Evolutionary conservation across 2,329 filamentous ascomycete species (phyloP).

Genomic region (Penicillium concentricum): DNA sequence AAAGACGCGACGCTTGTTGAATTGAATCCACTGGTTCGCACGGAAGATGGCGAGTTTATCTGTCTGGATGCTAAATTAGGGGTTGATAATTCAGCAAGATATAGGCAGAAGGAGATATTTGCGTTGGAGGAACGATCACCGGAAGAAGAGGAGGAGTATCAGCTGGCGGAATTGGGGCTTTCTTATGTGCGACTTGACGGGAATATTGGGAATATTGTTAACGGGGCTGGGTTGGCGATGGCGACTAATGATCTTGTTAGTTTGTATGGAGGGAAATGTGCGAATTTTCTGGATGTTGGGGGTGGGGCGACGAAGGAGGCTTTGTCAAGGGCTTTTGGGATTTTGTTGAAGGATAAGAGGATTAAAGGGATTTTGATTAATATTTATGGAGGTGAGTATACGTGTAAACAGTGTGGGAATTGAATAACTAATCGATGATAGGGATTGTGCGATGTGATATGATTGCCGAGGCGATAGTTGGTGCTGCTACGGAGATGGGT

Average conservation of each 20-base stretch:
- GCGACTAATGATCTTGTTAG: conserved; percentile 35
- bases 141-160: conserved; percentile 31
- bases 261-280: conserved; percentile 28
- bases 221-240: conserved; percentile 38
- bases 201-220: conserved; percentile 36
- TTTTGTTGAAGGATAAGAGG: conserved; percentile 24
- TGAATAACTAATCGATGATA: conserved; percentile 17
- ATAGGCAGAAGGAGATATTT: conserved; percentile 46
- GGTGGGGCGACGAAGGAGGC: conserved; percentile 31
- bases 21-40: conserved; percentile 40
- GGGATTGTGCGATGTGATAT: conserved; percentile 53
- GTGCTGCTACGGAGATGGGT: conserved; percentile 40
- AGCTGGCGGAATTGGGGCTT: conserved; percentile 38
- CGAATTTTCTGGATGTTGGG: conserved; percentile 36
- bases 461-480: conserved; percentile 53
- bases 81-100: conserved; percentile 51
- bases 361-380: conserved; percentile 53
- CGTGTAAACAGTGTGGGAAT: too few species aligned
- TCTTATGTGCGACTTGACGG: conserved; percentile 33
- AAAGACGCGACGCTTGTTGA: conserved; percentile 52
- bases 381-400: conserved; percentile 44
- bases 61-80: conserved; percentile 44
- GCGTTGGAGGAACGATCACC: conserved; percentile 34
- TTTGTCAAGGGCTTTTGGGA: conserved; percentile 29
- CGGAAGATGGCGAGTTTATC: conserved; percentile 30